Conservation (phyloP, 345 rosid species). For the Stellera chamaejasme region DNA sequence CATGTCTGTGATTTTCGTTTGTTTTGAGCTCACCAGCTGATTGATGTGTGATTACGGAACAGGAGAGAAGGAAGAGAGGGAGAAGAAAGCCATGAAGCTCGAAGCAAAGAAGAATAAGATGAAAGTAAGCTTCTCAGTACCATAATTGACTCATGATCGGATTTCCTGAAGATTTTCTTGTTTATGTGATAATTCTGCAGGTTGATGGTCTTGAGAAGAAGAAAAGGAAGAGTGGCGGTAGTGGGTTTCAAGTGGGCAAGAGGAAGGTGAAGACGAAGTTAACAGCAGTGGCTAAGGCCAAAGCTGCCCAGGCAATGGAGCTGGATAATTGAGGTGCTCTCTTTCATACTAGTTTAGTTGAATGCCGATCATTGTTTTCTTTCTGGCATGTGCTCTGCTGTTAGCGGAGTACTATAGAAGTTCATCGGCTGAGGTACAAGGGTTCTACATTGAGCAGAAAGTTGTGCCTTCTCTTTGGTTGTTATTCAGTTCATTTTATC, state of each 20-base stretch:
- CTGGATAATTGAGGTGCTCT: slow-evolving; percentile 50
- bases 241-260: slow-evolving; percentile 85
- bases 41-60: slow-evolving; percentile 5
- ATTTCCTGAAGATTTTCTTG: background rate
- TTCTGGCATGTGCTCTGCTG: no score
- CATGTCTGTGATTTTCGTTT: background rate
- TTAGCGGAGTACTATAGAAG: no score
- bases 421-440: no score
- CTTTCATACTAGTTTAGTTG: no score
- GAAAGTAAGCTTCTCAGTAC: slow-evolving; percentile 47
- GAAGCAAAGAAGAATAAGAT: slow-evolving; percentile 82
- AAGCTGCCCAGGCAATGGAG: slow-evolving; percentile 96
- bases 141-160: no score
- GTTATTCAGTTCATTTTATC: no score
- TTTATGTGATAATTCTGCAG: slow-evolving; percentile 22
- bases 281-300: slow-evolving; percentile 69
- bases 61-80: slow-evolving; percentile 79
- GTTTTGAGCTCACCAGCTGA: background rate
- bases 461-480: no score
- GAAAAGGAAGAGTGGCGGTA: slow-evolving; percentile 50
- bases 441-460: no score
- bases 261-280: slow-evolving; percentile 82
- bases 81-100: slow-evolving; percentile 62
- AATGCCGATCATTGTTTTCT: no score
- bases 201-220: slow-evolving; percentile 68